Base-by-base conservation (phyloP, 306 rosid species). In the Pterocarpus santalinus region DNA sequence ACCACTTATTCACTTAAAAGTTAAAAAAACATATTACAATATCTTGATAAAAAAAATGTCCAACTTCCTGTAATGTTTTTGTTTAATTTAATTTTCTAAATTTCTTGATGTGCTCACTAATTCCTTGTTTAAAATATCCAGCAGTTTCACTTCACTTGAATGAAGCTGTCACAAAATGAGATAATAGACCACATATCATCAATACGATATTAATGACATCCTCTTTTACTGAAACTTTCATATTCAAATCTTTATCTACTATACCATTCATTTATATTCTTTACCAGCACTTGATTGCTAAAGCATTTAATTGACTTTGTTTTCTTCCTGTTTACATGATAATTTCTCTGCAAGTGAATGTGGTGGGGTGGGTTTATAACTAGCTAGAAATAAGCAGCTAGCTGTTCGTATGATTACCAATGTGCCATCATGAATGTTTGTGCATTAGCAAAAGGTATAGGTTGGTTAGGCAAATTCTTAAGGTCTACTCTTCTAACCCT, bases 241-340 rank as follows among this genome's bases (percentile, higher is more conserved):
- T 70, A 69, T 80, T 80, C 2, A 71, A 71, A 61, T 9, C 77
- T 22, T 79, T 69, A 72, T 62, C 66, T 72, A 72, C 73, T 62
- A 72, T 61, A 46, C 76, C 36, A 75, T 47, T 68, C 75, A 75
- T 58, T 75, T 47, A 66, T 46, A 67, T 36, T 65, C 76, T 43
- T 67, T 32, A 74, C 69, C 58, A 57, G 72, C 81, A 57, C 77
- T 58, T 68, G 80, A 56, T 79, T 74, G 85, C 71, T 74, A 17
- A 66, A 57, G 76, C 80, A 74, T 81, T 81, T 64, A 72, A 43
- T 83, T 83, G 75, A 7, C 22, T 56, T 62, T 76, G 57, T 49
- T 82, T 53, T 5, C 41, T 49, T 39, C 30, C 57, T 35, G 63
- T 53, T 77, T 83, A 43, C 36, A 32, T 28, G 44, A 35, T 69